These are phyloP conservation scores for Neodidymelliopsis sp. DNA, from an alignment of 2,329 filamentous ascomycete species.

Conservation along the genomic window DNA sequence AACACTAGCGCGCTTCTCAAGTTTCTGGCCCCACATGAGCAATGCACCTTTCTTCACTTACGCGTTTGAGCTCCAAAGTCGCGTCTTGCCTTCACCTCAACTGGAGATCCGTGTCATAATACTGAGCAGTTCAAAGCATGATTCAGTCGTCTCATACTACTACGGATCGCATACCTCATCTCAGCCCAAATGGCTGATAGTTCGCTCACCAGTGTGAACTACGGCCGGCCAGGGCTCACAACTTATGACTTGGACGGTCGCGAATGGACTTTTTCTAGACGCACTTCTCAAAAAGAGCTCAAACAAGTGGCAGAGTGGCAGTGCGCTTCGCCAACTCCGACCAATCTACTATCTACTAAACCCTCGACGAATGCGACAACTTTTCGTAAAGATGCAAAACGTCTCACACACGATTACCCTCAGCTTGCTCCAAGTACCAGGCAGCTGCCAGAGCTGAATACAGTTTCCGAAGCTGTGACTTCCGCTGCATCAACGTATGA, in stretches of 20 bases:
- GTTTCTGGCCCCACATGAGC: constrained; percentile 23
- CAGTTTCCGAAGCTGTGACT: constrained; percentile 39
- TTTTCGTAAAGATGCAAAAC: constrained; percentile 23
- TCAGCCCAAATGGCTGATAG: constrained; percentile 66
- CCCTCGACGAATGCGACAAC: constrained; percentile 10
- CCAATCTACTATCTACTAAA: constrained; percentile 5
- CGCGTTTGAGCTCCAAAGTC: constrained; percentile 1
- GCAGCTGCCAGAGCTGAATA: constrained; percentile 32
- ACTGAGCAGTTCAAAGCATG: constrained; percentile 33
- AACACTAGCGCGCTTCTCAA: constrained; percentile 28
- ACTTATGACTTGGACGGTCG: constrained; percentile 57
- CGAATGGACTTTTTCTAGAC: constrained; percentile 59
- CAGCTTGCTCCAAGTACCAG: constrained; percentile 33
- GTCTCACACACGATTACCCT: constrained; percentile 29
- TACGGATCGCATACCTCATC: constrained; percentile 25
- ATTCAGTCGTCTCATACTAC: constrained; percentile 16
- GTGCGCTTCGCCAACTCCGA: constrained; percentile 28
- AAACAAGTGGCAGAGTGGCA: constrained; percentile 35
- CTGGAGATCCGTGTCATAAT: not conserved
- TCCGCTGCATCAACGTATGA: constrained; percentile 48
- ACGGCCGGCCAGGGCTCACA: constrained; percentile 62
- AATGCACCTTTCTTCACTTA: constrained; percentile 7
- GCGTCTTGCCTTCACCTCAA: constrained; percentile 5
- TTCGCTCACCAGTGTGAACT: constrained; percentile 57
- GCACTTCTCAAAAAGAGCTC: constrained; percentile 34